Base-by-base conservation (phyloP, 768 basidiomycete genomes). In the Dentipellis sp. region DNA sequence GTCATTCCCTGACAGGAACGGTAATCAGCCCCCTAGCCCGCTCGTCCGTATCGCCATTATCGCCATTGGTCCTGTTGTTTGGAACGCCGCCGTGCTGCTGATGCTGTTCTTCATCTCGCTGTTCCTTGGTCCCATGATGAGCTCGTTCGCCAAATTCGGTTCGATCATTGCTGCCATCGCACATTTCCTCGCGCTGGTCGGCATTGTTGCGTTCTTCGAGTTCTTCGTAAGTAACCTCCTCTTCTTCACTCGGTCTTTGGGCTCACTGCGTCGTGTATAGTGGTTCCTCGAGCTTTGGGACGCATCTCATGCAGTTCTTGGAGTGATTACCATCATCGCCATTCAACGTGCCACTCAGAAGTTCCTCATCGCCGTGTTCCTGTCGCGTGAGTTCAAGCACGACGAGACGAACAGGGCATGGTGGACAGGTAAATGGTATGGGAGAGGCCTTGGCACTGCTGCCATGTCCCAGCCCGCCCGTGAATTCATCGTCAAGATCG, bases 341-440 rank as follows among this genome's bases (percentile, higher is more conserved):
- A 90, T 98, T 56, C 94, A 98, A 67, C 84, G 97, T 52, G 89
- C 89, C 16, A 73, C 97, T 58, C 86, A 94, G 81, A 98, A 98
- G 78, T 78, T 93, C 57, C 75, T 97, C 55, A 98, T 99, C 65
- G 78, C 94, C 0, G 87, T 95, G 58, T 93, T 94, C 81, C 75
- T 98, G 38, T 88, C 94, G 40, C 88, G 97, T 60, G 97, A 99
- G 71, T 97, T 97, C 81, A 99, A 99, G 75, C 94, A 98, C 68
- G 97, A 99, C 68, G 94, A 98, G 72, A 94, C 92, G 37, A 98
- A 98, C 73, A 80, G 92, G 23, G 94, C 94, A 7, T 99, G 95
- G 95, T 99, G 97, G 97, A 95, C 94, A 35, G 94, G 94, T 49
- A 78, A 85, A 67, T 97, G 97, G 97, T 95, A 94, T 69, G 94